phyloP scores from a whole-genome alignment of 192 early-diverging fungal species.

The Bifiguratus adelaidae region DNA sequence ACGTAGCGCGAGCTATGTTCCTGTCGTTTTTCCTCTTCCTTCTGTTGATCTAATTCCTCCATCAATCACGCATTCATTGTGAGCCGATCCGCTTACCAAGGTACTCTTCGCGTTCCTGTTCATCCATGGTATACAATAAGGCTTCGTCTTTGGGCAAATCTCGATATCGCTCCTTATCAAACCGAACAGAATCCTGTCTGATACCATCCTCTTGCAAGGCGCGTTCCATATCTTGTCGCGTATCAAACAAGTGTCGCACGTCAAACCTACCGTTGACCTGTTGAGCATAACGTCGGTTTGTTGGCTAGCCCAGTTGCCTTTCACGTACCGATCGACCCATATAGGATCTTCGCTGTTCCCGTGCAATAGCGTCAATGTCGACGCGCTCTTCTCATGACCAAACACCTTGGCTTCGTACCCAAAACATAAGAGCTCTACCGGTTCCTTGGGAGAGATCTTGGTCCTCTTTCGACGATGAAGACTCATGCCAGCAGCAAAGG shows the following conservation, averaged over 20 bases:
- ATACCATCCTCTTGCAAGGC: too few relatives aligned
- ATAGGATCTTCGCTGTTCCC: slow-evolving; percentile 15
- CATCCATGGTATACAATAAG: slow-evolving; percentile 33
- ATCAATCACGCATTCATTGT: too few relatives aligned
- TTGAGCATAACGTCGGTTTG: too few relatives aligned
- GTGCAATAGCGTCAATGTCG: slow-evolving; percentile 32
- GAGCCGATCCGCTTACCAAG: slow-evolving; percentile 36
- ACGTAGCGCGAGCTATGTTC: too few relatives aligned
- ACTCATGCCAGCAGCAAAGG: too few relatives aligned
- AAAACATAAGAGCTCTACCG: slow-evolving; percentile 37
- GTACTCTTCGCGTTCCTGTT: slow-evolving; percentile 37
- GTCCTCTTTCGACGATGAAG: too few relatives aligned
- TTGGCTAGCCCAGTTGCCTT: not conserved
- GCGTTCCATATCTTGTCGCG: slow-evolving; percentile 7
- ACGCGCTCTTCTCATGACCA: slow-evolving; percentile 20
- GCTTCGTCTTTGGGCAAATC: slow-evolving; percentile 56
- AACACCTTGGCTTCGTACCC: slow-evolving; percentile 38
- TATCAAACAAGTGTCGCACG: slow-evolving; percentile 45
- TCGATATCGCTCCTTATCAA: slow-evolving; percentile 39
- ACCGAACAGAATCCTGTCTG: too few relatives aligned
- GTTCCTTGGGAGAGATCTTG: too few relatives aligned
- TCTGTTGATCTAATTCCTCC: too few relatives aligned
- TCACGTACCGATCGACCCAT: slow-evolving; percentile 32
- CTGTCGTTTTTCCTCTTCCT: too few relatives aligned
- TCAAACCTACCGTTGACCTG: too few relatives aligned